Percentiles rank a stretch among this genome's conserved stretches.
These are phyloP conservation scores for Termitomyces sp. DNA, from an alignment of 768 basidiomycete genomes.

Conservation along the genomic window DNA sequence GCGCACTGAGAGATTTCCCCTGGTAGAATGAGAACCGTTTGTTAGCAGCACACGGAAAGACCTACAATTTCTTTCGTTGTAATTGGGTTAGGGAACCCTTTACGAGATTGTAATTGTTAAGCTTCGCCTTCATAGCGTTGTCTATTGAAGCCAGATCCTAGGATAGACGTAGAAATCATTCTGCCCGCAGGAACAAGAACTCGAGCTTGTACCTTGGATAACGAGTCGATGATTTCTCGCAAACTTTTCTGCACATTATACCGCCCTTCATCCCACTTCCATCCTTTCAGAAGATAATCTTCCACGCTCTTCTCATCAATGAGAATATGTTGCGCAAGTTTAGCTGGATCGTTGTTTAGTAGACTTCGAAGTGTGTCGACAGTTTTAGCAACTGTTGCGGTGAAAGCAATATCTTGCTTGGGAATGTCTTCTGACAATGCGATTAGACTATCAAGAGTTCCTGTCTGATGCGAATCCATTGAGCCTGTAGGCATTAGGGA, in stretches of 20 bases:
- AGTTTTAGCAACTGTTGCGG: constrained; percentile 80
- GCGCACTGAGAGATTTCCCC: constrained; percentile 92
- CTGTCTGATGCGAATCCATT: constrained; percentile 53
- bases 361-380: constrained; percentile 92
- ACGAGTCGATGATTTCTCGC: constrained; percentile 75
- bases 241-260: constrained; percentile 82
- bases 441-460: constrained; percentile 87
- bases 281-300: constrained; percentile 70
- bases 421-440: constrained; percentile 88
- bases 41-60: constrained; percentile 1
- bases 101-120: constrained; percentile 87
- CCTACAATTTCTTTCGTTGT: constrained; percentile 90
- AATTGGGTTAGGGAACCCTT: constrained; percentile 90
- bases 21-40: constrained; percentile 23
- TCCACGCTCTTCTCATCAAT: constrained; percentile 79
- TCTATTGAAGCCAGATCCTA: constrained; percentile 96
- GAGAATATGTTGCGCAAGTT: constrained; percentile 67
- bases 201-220: constrained; percentile 64
- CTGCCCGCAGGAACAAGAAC: background rate
- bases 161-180: constrained; percentile 4
- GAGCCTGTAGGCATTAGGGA: constrained; percentile 1
- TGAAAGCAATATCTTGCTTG: constrained; percentile 88
- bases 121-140: constrained; percentile 86
- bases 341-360: constrained; percentile 79
- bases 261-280: constrained; percentile 93